Percentiles rank a stretch among this genome's conserved stretches.
Evolutionary conservation across 371 early-diverging fungal species (phyloP).

Genomic region (Circinella minor): DNA sequence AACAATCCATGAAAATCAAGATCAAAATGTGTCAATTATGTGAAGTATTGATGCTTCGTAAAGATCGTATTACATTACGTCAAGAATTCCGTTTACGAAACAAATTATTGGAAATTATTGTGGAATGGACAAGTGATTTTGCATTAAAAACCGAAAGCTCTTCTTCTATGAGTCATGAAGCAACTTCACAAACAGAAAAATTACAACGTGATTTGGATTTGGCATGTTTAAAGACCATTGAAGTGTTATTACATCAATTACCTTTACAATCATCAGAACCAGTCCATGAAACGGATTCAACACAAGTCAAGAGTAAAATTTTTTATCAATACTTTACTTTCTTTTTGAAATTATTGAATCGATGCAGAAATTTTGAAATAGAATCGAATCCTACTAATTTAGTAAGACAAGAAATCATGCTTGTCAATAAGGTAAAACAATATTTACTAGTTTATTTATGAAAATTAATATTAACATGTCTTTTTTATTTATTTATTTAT

Average conservation of each 20-base stretch:
- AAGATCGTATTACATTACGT: constrained; percentile 79
- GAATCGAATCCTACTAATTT: constrained; percentile 17
- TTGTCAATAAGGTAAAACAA: constrained; percentile 19
- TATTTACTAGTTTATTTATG: too few relatives aligned
- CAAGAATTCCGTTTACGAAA: constrained; percentile 89
- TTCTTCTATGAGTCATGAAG: constrained; percentile 34
- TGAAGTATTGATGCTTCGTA: constrained; percentile 81
- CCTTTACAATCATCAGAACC: constrained; percentile 83
- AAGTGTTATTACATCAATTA: constrained; percentile 77
- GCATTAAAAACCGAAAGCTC: constrained; percentile 49
- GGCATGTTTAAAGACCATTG: constrained; percentile 85
- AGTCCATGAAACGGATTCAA: constrained; percentile 65
- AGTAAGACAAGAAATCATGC: constrained; percentile 21
- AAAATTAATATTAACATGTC: too few relatives aligned
- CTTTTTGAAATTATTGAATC: constrained; percentile 85
- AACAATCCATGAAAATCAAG: constrained; percentile 76
- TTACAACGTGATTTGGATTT: constrained; percentile 82
- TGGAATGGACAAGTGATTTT: constrained; percentile 90
- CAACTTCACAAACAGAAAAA: constrained; percentile 57
- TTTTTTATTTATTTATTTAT: constrained; percentile 6
- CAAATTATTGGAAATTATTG: constrained; percentile 78
- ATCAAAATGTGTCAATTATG: constrained; percentile 86
- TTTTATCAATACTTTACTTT: constrained; percentile 90
- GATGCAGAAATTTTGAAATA: constrained; percentile 71
- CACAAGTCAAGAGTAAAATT: constrained; percentile 74